A percentile compares a stretch with the other conserved stretches of the same genome.
Conservation (phyloP, 2,329 filamentous ascomycete species). For the Delphinella strobiligena region DNA sequence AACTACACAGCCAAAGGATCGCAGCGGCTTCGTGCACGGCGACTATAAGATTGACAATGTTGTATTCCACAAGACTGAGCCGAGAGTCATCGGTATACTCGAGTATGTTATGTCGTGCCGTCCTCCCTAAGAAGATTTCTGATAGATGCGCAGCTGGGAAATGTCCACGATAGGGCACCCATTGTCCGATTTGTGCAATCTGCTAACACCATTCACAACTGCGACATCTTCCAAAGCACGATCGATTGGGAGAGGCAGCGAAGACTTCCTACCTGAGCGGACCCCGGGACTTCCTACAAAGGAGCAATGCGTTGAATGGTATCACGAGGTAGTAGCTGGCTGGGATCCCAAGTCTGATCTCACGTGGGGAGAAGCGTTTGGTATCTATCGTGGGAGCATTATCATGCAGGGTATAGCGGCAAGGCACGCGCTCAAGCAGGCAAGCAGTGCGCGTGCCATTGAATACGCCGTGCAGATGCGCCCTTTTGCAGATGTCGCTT, state of each 20-base stretch:
- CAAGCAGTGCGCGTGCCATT: slow-evolving; percentile 71
- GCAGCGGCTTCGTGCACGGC: slow-evolving; percentile 73
- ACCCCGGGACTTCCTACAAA: slow-evolving; percentile 55
- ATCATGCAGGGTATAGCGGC: slow-evolving; percentile 89
- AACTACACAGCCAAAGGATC: slow-evolving; percentile 60
- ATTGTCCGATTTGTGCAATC: slow-evolving; percentile 77
- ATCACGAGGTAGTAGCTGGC: slow-evolving; percentile 51
- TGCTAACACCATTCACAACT: slow-evolving; percentile 40
- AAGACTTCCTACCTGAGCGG: slow-evolving; percentile 48
- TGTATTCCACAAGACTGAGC: slow-evolving; percentile 73
- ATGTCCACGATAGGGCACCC: slow-evolving; percentile 98
- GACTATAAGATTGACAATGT: slow-evolving; percentile 73
- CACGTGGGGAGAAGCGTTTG: slow-evolving; percentile 54
- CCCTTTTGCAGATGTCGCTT: slow-evolving; percentile 67
- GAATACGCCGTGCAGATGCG: slow-evolving; percentile 57
- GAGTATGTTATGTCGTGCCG: slow-evolving; percentile 34
- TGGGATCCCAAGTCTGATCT: slow-evolving; percentile 55
- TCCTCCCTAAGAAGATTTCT: too few species aligned
- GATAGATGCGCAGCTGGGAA: slow-evolving; percentile 52
- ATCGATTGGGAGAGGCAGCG: slow-evolving; percentile 27
- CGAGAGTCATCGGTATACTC: slow-evolving; percentile 79
- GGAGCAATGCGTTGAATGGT: slow-evolving; percentile 52
- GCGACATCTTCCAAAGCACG: slow-evolving; percentile 26
- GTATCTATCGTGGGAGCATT: slow-evolving; percentile 45
- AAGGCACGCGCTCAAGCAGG: slow-evolving; percentile 66